Evolutionary conservation across 2,329 filamentous ascomycete genomes (phyloP).

Genomic region (Pleochaeta shiraiana): DNA sequence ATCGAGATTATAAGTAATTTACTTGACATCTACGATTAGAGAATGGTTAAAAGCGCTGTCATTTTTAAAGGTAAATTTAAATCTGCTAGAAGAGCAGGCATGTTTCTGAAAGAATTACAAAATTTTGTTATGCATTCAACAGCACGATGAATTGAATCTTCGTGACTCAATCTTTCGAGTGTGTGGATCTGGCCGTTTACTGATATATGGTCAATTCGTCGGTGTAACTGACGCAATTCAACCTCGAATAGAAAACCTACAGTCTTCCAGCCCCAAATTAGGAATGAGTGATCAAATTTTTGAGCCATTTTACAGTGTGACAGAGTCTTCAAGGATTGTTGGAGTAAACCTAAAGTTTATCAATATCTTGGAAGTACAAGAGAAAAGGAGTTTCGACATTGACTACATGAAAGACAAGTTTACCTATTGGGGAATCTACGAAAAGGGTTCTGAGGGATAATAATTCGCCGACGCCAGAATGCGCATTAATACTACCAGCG

Average conservation of each 20-base stretch:
- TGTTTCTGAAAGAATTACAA: background rate
- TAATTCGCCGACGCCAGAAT: background rate
- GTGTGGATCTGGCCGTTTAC: background rate
- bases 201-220: background rate
- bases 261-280: background rate
- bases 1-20: background rate
- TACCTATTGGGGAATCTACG: background rate
- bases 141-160: background rate
- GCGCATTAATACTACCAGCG: background rate
- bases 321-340: background rate
- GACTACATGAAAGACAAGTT: background rate
- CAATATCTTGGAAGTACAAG: background rate
- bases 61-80: slow-evolving; percentile 1
- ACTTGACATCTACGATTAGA: slow-evolving; percentile 5
- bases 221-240: background rate
- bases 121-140: background rate
- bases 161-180: background rate
- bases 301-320: background rate
- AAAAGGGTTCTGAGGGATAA: background rate
- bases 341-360: background rate
- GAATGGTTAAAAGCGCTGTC: slow-evolving; percentile 5
- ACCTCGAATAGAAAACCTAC: background rate
- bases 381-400: background rate
- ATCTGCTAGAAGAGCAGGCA: background rate
- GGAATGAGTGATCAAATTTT: background rate